A percentile compares a stretch with the other conserved stretches of the same genome.
These are phyloP conservation scores for Gossypium davidsonii DNA, from an alignment of 441 rosid species.

Conservation along the genomic window DNA sequence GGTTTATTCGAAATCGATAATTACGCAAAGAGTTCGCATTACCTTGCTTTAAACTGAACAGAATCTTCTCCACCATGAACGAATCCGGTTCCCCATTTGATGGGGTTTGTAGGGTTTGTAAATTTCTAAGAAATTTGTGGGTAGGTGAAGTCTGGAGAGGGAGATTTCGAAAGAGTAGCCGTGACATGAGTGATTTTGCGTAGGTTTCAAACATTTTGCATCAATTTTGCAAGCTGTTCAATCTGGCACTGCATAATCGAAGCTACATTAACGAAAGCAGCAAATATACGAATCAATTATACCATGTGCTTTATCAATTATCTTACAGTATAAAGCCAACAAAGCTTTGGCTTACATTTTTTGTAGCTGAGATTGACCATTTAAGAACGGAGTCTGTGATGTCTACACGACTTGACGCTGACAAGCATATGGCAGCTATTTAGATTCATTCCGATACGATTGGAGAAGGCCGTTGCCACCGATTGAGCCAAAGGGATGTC, in stretches of 20 bases:
- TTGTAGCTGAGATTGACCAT: too few species aligned
- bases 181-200: conserved; percentile 9
- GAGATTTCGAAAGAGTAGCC: conserved; percentile 8
- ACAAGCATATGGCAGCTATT: background rate
- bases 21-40: conserved; percentile 27
- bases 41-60: conserved; percentile 48
- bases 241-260: conserved; percentile 47
- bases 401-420: background rate
- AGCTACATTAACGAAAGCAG: conserved; percentile 18
- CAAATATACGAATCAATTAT: background rate
- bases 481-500: background rate
- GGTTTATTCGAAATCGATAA: conserved; percentile 36
- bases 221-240: conserved; percentile 59
- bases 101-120: conserved; percentile 25
- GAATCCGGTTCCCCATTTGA: conserved; percentile 25
- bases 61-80: conserved; percentile 52
- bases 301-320: too few species aligned
- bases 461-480: background rate
- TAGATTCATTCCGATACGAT: background rate
- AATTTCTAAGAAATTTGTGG: conserved; percentile 13
- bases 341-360: too few species aligned
- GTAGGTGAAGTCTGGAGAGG: conserved; percentile 13
- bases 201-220: conserved; percentile 51
- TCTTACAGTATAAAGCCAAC: too few species aligned
- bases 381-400: too few species aligned